A percentile compares a stretch with the other conserved stretches of the same genome.
Conservation (phyloP, 2,329 filamentous ascomycete species). For the Phialophora tarda region DNA sequence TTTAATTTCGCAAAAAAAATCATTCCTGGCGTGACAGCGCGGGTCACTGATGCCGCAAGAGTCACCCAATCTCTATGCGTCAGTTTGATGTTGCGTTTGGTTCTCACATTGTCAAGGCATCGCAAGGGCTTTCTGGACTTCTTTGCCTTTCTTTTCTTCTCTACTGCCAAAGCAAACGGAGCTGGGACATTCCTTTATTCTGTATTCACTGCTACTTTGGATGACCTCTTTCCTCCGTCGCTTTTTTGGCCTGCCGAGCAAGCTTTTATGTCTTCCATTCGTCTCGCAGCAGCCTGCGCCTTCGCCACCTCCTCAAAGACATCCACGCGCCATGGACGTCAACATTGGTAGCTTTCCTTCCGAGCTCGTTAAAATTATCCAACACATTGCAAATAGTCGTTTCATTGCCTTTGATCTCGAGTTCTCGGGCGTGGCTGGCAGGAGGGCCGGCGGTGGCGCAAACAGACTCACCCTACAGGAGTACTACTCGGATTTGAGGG, state of each 20-base stretch:
- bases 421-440: constrained; percentile 65
- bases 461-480: constrained; percentile 60
- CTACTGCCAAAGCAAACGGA: background rate
- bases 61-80: background rate
- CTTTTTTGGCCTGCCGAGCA: constrained; percentile 22
- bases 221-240: constrained; percentile 14
- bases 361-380: constrained; percentile 54
- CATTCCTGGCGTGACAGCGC: background rate
- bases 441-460: constrained; percentile 38
- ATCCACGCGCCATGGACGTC: constrained; percentile 38
- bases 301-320: constrained; percentile 9
- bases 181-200: background rate
- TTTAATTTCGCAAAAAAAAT: background rate
- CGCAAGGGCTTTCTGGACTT: background rate
- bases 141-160: constrained; percentile 2
- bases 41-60: background rate
- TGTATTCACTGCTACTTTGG: background rate
- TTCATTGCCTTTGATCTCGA: constrained; percentile 71
- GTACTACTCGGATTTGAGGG: constrained; percentile 65
- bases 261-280: constrained; percentile 28
- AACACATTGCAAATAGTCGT: constrained; percentile 62
- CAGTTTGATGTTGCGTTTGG: background rate
- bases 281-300: constrained; percentile 13
- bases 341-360: constrained; percentile 32
- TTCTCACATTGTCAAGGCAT: background rate